Evolutionary conservation across 2,329 filamentous ascomycete species (phyloP), one percentile per base, ranked within the genome.

Genomic region (Bipolaris zeicola): DNA sequence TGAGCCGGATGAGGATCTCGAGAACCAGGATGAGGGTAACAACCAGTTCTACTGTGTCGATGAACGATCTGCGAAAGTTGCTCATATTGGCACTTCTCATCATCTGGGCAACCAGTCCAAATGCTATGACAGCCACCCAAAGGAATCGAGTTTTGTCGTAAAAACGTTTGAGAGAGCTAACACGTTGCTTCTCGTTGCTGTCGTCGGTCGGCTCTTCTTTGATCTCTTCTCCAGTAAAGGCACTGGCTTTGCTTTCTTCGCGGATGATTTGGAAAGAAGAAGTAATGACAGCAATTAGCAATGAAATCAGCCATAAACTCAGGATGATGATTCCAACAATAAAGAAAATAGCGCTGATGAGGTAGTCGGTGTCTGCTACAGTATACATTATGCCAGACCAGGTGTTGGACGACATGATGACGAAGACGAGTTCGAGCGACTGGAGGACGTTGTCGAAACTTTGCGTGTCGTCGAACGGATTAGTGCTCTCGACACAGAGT

Each of bases 241-340:
- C 95, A 78, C 93, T 97, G 31, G 89, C 88, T 76, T 90, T 93
- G 78, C 92, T 96, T 74, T 99, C 95, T 79, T 99, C 96, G 62
- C 95, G 87, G 67, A 99, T 99, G 63, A 99, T 91, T 74, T 99
- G 95, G 71, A 99, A 99, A 1, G 94, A 97, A 5, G 95, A 96
- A 0, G 95, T 99, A 72, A 99, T 99, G 68, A 99, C 95, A 3
- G 95, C 95, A 70, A 99, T 96, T 44, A 89, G 77, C 78, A 99
- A 85, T 75, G 97, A 98, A 62, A 96, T 92, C 69, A 99, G 85
- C 95, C 95, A 99, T 47, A 99, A 83, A 80, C 92, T 95, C 82
- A 99, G 86, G 62, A 99, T 91, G 69, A 99, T 87, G 72, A 96
- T 94, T 1, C 82, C 86, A 53, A 80, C 79, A 38, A 85, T 85